Evolutionary conservation across 345 rosid genomes (phyloP).

Genomic region (Eucalyptus camaldulensis): DNA sequence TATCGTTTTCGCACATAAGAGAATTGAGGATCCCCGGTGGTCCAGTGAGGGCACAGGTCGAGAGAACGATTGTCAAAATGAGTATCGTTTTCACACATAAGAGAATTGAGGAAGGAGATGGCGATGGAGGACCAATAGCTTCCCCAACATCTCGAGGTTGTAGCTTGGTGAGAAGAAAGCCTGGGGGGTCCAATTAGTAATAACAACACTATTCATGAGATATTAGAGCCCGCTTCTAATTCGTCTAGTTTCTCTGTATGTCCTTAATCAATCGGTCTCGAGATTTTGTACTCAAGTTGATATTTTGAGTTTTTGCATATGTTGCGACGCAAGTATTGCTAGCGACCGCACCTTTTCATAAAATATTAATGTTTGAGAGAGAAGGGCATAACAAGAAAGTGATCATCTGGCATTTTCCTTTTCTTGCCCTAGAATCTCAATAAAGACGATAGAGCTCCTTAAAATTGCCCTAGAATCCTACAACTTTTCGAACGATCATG

Average conservation of each 20-base stretch:
- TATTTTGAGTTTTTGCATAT: not conserved
- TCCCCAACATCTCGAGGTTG: not conserved
- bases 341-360: rapidly evolving
- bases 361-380: not conserved
- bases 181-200: not conserved
- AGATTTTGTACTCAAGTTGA: not conserved
- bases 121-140: not conserved
- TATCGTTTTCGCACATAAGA: not conserved
- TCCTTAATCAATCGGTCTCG: not conserved
- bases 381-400: not conserved
- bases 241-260: not conserved
- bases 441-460: not conserved
- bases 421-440: not conserved
- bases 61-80: not conserved
- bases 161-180: not conserved
- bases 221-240: not conserved
- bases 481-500: not conserved
- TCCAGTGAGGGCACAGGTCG: not conserved
- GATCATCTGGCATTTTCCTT: not conserved
- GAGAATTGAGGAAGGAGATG: not conserved
- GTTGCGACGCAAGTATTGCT: not conserved
- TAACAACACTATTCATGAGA: not conserved
- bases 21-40: not conserved
- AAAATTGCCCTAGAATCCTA: not conserved
- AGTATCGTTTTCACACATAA: rapidly evolving